Evolutionary conservation across 2,329 filamentous ascomycete species (phyloP).

Genomic region (Akanthomyces lecanii): DNA sequence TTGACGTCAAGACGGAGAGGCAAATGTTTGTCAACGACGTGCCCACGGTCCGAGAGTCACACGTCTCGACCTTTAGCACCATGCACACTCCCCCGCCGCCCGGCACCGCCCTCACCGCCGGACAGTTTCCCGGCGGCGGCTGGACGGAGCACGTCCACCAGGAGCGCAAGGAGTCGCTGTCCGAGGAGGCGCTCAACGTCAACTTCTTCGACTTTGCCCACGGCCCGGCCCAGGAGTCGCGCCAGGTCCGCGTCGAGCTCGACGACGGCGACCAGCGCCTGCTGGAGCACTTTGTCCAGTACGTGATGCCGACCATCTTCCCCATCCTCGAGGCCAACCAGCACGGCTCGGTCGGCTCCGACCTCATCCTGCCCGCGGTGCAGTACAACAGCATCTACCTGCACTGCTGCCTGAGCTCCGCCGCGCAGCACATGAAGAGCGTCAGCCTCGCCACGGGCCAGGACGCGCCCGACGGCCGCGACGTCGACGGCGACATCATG

Average conservation of each 20-base stretch:
- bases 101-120: conserved; percentile 59
- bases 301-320: conserved; percentile 84
- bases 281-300: conserved; percentile 85
- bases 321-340: conserved; percentile 89
- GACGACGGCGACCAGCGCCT: conserved; percentile 84
- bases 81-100: conserved; percentile 73
- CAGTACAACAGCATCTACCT: conserved; percentile 91
- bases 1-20: conserved; percentile 92
- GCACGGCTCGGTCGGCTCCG: conserved; percentile 73
- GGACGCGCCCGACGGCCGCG: conserved; percentile 58
- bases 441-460: conserved; percentile 51
- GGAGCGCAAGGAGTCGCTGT: conserved; percentile 58
- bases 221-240: conserved; percentile 55
- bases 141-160: conserved; percentile 42
- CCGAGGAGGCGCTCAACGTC: conserved; percentile 63
- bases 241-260: conserved; percentile 73
- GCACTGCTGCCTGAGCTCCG: conserved; percentile 91
- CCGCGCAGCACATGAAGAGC: conserved; percentile 88
- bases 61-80: conserved; percentile 89
- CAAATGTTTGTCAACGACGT: conserved; percentile 93
- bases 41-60: conserved; percentile 78
- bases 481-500: conserved; percentile 72
- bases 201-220: conserved; percentile 82
- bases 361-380: conserved; percentile 81
- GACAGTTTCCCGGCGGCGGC: conserved; percentile 66